Evolutionary conservation across 805 yeast genomes (phyloP).

Genomic region (Wickerhamomyces bovis): DNA sequence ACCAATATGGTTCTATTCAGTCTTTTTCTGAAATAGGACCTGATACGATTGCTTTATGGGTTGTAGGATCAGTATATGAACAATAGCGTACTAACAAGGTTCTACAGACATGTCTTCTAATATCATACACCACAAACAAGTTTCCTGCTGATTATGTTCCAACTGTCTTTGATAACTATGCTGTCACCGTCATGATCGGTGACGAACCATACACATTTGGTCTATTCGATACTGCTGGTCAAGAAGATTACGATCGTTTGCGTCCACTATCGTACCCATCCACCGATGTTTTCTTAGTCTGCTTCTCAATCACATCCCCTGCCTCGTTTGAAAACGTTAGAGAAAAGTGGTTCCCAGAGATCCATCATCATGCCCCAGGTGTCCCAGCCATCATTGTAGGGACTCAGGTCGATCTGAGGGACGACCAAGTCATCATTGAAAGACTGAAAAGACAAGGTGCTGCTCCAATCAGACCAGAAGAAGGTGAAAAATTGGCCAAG

Average conservation of each 20-base stretch:
- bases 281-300: conserved; percentile 92
- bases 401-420: conserved; percentile 91
- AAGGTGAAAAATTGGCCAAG: conserved; percentile 89
- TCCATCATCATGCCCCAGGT: conserved; percentile 97
- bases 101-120: conserved; percentile 76
- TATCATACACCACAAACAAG: conserved; percentile 93
- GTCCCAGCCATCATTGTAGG: conserved; percentile 97
- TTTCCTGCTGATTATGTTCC: conserved; percentile 98
- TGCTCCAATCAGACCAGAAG: conserved; percentile 76
- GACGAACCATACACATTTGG: conserved; percentile 98
- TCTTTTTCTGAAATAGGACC: conserved; percentile 2
- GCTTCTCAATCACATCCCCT: conserved; percentile 95
- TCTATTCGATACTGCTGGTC: conserved; percentile 98
- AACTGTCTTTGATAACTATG: conserved; percentile 95
- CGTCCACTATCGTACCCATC: conserved; percentile 97
- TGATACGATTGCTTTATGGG: background rate
- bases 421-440: conserved; percentile 85
- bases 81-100: conserved; percentile 9
- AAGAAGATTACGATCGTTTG: conserved; percentile 96
- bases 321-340: conserved; percentile 96
- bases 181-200: conserved; percentile 92
- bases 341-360: conserved; percentile 99
- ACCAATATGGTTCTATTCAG: background rate
- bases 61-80: background rate
- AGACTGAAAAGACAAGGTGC: conserved; percentile 87